Percentiles rank a stretch among this genome's conserved stretches.
Conservation (phyloP, 2,329 filamentous ascomycete species). For the Phialophora tarda region DNA sequence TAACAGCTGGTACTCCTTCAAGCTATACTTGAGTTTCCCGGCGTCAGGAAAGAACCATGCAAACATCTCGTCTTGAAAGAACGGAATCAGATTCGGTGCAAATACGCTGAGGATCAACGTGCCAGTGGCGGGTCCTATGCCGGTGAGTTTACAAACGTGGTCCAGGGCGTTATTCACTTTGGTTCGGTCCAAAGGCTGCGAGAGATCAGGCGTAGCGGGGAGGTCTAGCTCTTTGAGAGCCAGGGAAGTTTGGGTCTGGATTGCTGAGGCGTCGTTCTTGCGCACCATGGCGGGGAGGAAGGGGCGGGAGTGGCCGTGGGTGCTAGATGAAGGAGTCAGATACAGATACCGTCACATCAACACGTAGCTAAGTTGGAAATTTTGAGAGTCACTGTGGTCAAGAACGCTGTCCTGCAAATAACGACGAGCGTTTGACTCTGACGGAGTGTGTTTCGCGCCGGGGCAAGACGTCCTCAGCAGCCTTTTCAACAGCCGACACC, state of each 20-base stretch:
- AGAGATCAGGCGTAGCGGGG: background rate
- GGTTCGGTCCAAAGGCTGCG: background rate
- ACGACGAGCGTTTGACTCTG: background rate
- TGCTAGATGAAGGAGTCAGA: constrained; percentile 33
- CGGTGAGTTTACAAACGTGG: constrained; percentile 46
- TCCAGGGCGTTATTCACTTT: constrained; percentile 42
- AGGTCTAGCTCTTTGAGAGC: constrained; percentile 16
- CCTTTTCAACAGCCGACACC: background rate
- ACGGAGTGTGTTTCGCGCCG: background rate
- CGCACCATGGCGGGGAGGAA: constrained; percentile 49
- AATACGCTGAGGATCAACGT: constrained; percentile 50
- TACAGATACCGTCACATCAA: background rate
- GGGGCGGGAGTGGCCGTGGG: constrained; percentile 50
- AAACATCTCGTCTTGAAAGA: constrained; percentile 53
- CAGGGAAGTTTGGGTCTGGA: constrained; percentile 39
- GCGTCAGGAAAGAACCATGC: constrained; percentile 48
- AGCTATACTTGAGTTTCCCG: constrained; percentile 49
- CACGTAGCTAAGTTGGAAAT: background rate
- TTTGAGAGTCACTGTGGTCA: background rate
- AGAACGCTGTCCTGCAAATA: background rate
- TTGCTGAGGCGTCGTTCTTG: constrained; percentile 43
- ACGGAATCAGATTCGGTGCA: constrained; percentile 43
- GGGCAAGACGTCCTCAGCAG: background rate
- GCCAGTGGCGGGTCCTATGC: constrained; percentile 51
- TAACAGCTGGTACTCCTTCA: constrained; percentile 46